Evolutionary conservation across 352 stramenopile genomes (phyloP).

Genomic region (Pythium periplocum): DNA sequence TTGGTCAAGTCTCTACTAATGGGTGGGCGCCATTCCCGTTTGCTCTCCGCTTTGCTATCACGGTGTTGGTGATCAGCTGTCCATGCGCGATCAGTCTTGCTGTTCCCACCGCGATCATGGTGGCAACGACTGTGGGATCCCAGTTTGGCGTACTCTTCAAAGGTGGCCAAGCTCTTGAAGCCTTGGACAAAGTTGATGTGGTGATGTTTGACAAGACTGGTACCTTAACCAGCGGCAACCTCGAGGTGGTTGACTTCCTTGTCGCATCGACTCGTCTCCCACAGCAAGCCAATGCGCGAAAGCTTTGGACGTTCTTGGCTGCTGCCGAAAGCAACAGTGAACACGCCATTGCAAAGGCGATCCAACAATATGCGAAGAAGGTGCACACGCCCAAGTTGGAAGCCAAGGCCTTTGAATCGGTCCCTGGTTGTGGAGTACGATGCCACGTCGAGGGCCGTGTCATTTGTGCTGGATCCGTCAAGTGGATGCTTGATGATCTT

Average conservation of each 20-base stretch:
- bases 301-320: conserved; percentile 41
- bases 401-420: conserved; percentile 29
- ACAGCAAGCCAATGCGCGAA: conserved; percentile 11
- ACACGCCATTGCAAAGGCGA: conserved; percentile 56
- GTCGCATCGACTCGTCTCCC: conserved; percentile 12
- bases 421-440: conserved; percentile 62
- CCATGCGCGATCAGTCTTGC: conserved; percentile 74
- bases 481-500: conserved; percentile 55
- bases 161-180: conserved; percentile 61
- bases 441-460: conserved; percentile 25
- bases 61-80: conserved; percentile 73
- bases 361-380: conserved; percentile 36
- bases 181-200: conserved; percentile 52
- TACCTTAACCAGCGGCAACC: conserved; percentile 58
- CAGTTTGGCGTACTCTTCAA: conserved; percentile 83
- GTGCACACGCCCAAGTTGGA: conserved; percentile 19
- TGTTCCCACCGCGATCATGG: conserved; percentile 72
- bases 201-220: conserved; percentile 85
- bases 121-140: conserved; percentile 72
- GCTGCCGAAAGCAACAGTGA: conserved; percentile 56
- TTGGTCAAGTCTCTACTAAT: conserved; percentile 32
- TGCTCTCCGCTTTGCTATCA: conserved; percentile 74
- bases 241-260: conserved; percentile 34
- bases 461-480: conserved; percentile 55
- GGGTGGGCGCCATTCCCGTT: conserved; percentile 62